Evolutionary conservation across 495 filamentous ascomycete species (phyloP).

Genomic region (Wilcoxina mikolae): DNA sequence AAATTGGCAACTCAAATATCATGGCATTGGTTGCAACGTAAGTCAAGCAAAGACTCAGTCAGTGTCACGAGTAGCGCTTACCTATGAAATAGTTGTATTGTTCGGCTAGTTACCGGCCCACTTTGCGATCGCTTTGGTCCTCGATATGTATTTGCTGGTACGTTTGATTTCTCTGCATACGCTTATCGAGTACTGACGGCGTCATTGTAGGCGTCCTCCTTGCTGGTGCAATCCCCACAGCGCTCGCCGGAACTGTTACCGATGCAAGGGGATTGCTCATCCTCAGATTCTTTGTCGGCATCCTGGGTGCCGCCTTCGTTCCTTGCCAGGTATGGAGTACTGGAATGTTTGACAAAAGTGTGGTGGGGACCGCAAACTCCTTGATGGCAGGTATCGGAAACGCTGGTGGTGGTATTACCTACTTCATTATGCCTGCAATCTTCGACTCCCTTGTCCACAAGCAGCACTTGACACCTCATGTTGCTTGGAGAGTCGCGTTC

Average conservation of each 20-base stretch:
- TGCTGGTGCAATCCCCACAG: constrained; percentile 65
- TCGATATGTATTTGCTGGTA: constrained; percentile 59
- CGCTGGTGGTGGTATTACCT: constrained; percentile 73
- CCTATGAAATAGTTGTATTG: constrained; percentile 59
- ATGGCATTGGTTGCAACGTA: constrained; percentile 75
- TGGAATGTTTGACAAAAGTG: constrained; percentile 89
- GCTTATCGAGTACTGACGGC: not conserved
- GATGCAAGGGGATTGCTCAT: constrained; percentile 56
- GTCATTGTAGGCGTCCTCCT: constrained; percentile 41
- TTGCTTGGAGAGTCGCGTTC: constrained; percentile 75
- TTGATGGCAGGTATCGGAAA: constrained; percentile 80
- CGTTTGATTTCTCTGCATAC: not conserved
- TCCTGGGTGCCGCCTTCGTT: constrained; percentile 79
- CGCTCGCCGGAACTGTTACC: constrained; percentile 61
- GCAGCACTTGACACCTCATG: constrained; percentile 43
- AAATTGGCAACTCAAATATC: constrained; percentile 86
- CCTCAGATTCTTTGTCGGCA: constrained; percentile 83
- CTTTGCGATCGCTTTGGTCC: constrained; percentile 76
- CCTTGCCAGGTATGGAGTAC: constrained; percentile 96
- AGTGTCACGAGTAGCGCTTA: too few species aligned
- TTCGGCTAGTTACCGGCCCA: constrained; percentile 70
- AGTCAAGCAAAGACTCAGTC: too few species aligned
- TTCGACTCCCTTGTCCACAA: constrained; percentile 59
- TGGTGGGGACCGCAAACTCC: constrained; percentile 82
- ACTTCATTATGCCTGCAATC: constrained; percentile 89